These are phyloP conservation scores for Micractinium sp. DNA, from an alignment of 139 green algal species.

Conservation along the genomic window DNA sequence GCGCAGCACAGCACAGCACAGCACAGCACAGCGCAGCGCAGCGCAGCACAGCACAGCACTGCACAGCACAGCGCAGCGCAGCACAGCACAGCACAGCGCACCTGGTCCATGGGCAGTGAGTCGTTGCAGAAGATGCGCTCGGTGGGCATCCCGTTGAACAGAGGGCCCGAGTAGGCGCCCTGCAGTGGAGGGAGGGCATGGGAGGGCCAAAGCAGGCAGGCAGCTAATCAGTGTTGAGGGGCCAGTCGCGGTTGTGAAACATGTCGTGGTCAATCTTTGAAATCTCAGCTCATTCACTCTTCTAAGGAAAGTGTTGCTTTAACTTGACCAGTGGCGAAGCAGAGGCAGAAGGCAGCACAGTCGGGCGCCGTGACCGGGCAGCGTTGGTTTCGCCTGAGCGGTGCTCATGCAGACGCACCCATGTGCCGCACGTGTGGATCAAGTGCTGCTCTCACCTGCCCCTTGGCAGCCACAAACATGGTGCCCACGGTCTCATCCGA, in stretches of 20 bases:
- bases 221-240: neutral
- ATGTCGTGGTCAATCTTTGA: too few species aligned
- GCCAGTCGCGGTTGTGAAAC: neutral
- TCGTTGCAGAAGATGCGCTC: conserved; percentile 42
- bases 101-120: conserved; percentile 32
- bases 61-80: neutral
- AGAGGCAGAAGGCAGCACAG: too few species aligned
- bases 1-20: too few species aligned
- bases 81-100: neutral
- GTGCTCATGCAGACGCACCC: neutral
- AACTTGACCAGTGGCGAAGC: too few species aligned
- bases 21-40: too few species aligned
- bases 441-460: conserved; percentile 3
- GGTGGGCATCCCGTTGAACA: conserved; percentile 51
- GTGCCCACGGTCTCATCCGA: conserved; percentile 62
- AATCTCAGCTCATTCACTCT: too few species aligned
- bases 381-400: too few species aligned
- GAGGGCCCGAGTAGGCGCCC: conserved; percentile 66
- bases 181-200: neutral
- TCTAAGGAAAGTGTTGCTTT: too few species aligned
- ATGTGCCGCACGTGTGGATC: neutral
- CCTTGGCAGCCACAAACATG: conserved; percentile 79
- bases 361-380: too few species aligned
- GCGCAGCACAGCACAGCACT: neutral
- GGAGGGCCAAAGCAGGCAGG: too few species aligned